Percentiles rank a stretch among this genome's conserved stretches.
phyloP scores from a whole-genome alignment of 139 green algal genomes.

The Chlamydomonas asymmetrica region DNA sequence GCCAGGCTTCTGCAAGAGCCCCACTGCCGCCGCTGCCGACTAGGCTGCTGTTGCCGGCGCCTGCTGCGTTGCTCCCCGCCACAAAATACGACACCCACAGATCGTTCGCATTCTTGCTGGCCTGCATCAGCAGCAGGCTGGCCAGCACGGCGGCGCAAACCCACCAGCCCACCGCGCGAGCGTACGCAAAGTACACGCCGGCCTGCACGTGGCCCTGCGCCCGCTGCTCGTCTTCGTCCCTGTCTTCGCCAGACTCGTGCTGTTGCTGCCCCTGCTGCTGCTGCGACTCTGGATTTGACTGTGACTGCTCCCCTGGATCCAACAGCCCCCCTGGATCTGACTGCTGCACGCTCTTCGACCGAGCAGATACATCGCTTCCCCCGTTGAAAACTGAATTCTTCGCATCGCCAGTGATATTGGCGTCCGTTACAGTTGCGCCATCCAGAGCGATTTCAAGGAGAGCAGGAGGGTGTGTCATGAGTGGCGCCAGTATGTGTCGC shows the following conservation, averaged over 20 bases:
- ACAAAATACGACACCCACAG: conserved; percentile 80
- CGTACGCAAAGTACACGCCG: conserved; percentile 60
- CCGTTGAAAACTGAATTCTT: too few relatives aligned
- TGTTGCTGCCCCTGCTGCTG: not conserved
- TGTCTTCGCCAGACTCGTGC: conserved; percentile 2
- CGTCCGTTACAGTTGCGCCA: too few relatives aligned
- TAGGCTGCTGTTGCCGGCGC: not conserved
- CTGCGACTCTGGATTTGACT: not conserved
- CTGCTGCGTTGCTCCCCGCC: conserved; percentile 13
- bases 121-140: conserved; percentile 78
- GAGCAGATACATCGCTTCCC: too few relatives aligned
- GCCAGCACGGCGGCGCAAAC: conserved; percentile 49
- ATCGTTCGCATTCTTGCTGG: conserved; percentile 70
- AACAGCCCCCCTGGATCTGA: too few relatives aligned
- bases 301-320: not conserved
- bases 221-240: conserved; percentile 40
- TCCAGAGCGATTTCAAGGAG: too few relatives aligned
- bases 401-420: too few relatives aligned
- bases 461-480: not conserved
- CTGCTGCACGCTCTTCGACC: too few relatives aligned
- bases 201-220: conserved; percentile 54
- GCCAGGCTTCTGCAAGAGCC: not conserved
- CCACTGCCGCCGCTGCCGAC: too few relatives aligned
- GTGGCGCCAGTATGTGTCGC: too few relatives aligned
- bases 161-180: conserved; percentile 40